A percentile compares a stretch with the other conserved stretches of the same genome.
phyloP scores from a whole-genome alignment of 495 filamentous ascomycete species.

The Lasiosphaeriaceae sp. region DNA sequence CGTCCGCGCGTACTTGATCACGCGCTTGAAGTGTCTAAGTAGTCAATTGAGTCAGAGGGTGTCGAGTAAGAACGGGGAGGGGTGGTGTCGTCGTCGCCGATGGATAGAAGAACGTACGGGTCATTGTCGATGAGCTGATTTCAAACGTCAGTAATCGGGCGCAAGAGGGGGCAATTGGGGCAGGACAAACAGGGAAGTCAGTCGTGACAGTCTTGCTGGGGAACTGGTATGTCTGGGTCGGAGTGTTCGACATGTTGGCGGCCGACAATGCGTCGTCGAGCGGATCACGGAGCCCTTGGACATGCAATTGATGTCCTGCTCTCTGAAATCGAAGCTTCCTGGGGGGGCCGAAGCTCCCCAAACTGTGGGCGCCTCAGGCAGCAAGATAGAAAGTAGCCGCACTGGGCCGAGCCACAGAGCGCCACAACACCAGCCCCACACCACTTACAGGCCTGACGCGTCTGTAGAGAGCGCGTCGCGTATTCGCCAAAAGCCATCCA shows the following conservation, averaged over 20 bases:
- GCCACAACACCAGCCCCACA: too few relatives aligned
- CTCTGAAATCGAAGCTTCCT: conserved; percentile 28
- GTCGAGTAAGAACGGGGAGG: neutral
- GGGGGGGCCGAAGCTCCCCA: conserved; percentile 16
- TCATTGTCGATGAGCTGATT: conserved; percentile 92
- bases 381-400: conserved; percentile 3
- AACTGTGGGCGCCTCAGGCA: conserved; percentile 23
- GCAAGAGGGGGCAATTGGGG: neutral
- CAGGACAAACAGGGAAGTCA: conserved; percentile 69
- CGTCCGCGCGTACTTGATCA: conserved; percentile 77
- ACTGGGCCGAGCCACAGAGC: neutral
- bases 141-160: conserved; percentile 8
- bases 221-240: conserved; percentile 54
- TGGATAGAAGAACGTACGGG: conserved; percentile 63
- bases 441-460: conserved; percentile 6
- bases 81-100: neutral
- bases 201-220: conserved; percentile 71
- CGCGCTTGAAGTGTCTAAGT: conserved; percentile 80
- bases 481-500: neutral
- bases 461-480: conserved; percentile 8
- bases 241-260: conserved; percentile 57
- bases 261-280: conserved; percentile 31
- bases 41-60: conserved; percentile 21
- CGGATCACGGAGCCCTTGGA: conserved; percentile 15
- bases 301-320: neutral